Conservation (phyloP, 2,329 filamentous ascomycete genomes). For the Sclerotinia minor region DNA sequence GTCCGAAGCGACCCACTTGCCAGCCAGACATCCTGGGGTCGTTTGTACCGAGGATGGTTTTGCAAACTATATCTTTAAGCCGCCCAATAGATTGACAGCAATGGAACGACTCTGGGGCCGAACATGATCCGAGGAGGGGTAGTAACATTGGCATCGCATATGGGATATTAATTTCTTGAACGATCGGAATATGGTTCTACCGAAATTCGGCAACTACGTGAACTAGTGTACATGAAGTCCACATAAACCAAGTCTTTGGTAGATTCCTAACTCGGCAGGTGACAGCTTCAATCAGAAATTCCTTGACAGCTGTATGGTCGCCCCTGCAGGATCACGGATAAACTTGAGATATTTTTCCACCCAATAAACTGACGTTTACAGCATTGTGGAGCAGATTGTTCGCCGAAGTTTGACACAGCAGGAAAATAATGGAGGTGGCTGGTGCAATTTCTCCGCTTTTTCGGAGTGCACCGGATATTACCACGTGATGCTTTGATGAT, state of each 20-base stretch:
- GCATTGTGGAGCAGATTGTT: background rate
- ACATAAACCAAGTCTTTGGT: background rate
- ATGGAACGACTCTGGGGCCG: conserved; percentile 12
- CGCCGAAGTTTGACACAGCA: conserved; percentile 3
- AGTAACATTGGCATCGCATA: conserved; percentile 3
- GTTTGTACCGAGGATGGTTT: background rate
- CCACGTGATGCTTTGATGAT: too few species aligned
- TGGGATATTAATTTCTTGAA: background rate
- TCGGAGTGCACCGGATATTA: background rate
- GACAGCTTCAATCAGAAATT: conserved; percentile 4
- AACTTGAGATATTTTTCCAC: conserved; percentile 4
- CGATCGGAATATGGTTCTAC: conserved; percentile 6
- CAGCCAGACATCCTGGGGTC: background rate
- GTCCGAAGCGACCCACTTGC: conserved; percentile 14
- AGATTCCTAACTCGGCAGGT: background rate
- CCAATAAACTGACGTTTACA: background rate
- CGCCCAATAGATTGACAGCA: conserved; percentile 13
- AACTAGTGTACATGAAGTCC: background rate
- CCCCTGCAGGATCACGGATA: background rate
- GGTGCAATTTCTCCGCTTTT: conserved; percentile 16
- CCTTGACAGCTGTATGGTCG: background rate
- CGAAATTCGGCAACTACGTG: background rate
- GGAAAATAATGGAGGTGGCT: conserved; percentile 11
- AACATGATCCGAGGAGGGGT: conserved; percentile 15
- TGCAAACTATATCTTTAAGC: background rate